phyloP scores from a whole-genome alignment of 345 rosid genomes.

The Eucalyptus rudis region DNA sequence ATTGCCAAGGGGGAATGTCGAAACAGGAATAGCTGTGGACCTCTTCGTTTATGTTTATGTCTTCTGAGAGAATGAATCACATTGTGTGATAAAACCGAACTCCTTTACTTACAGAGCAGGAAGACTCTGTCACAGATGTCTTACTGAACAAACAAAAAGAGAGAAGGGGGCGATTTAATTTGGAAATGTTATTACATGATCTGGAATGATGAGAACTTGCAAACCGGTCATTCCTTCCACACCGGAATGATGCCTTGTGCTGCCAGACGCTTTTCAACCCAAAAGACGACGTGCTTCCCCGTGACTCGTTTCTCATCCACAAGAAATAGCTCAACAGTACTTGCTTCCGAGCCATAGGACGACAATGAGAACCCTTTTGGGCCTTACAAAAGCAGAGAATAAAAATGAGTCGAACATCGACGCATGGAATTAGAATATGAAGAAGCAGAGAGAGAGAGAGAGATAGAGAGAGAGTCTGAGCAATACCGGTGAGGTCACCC shows the following conservation, averaged over 20 bases:
- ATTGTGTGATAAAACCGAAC: neutral
- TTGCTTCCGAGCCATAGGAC: constrained; percentile 58
- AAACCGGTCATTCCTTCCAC: constrained; percentile 33
- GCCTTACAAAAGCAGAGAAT: constrained; percentile 21
- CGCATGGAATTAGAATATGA: neutral
- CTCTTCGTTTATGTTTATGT: neutral
- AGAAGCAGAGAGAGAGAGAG: neutral
- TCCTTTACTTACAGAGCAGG: neutral
- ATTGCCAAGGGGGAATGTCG: neutral
- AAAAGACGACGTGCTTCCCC: constrained; percentile 61
- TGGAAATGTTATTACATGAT: neutral
- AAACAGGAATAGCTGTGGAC: neutral
- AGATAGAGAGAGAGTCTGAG: too few relatives aligned
- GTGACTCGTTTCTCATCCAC: constrained; percentile 87
- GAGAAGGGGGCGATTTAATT: neutral
- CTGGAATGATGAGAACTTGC: neutral
- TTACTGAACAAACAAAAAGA: neutral
- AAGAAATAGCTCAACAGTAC: constrained; percentile 93
- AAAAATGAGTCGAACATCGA: neutral
- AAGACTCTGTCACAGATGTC: neutral
- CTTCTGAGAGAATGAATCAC: neutral
- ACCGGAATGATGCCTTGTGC: constrained; percentile 93
- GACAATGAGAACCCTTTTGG: constrained; percentile 77
- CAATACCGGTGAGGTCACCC: constrained; percentile 55
- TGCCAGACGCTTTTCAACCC: constrained; percentile 93